These are phyloP conservation scores for Phytophthora pseudosyringae DNA, from an alignment of 352 stramenopile genomes.

Conservation along the genomic window DNA sequence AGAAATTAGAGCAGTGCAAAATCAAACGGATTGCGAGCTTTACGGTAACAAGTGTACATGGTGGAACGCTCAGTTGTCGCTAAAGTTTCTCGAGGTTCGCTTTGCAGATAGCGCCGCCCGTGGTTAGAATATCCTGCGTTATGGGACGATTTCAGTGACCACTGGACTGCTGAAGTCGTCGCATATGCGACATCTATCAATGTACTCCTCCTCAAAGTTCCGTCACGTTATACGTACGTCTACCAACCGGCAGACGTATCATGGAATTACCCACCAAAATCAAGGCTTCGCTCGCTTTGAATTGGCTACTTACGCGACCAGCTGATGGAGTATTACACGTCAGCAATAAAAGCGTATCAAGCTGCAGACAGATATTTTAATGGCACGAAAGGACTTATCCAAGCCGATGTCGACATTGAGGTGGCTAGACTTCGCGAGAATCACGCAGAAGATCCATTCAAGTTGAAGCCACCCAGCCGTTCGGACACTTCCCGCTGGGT, in stretches of 20 bases:
- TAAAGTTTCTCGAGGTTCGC: not conserved
- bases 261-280: not conserved
- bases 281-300: not conserved
- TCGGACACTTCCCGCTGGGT: not conserved
- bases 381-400: not conserved
- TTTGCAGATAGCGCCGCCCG: not conserved
- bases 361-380: no score
- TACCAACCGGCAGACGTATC: no score
- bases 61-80: not conserved
- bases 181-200: conserved; percentile 1
- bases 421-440: no score
- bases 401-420: no score
- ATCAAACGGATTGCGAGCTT: conserved; percentile 3
- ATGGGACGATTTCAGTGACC: conserved; percentile 8
- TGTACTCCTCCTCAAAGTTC: not conserved
- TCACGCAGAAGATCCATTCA: not conserved
- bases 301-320: no score
- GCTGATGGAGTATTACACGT: no score
- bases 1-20: conserved; percentile 2
- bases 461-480: conserved; percentile 2
- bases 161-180: conserved; percentile 7
- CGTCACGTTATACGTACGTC: no score
- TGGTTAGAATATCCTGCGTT: conserved; percentile 3
- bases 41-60: not conserved
- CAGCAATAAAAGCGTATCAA: no score